Percentiles rank a stretch among this genome's conserved stretches.
These are phyloP conservation scores for Chaetoscypha palmicola DNA, from an alignment of 2,329 filamentous ascomycete species.

Conservation along the genomic window DNA sequence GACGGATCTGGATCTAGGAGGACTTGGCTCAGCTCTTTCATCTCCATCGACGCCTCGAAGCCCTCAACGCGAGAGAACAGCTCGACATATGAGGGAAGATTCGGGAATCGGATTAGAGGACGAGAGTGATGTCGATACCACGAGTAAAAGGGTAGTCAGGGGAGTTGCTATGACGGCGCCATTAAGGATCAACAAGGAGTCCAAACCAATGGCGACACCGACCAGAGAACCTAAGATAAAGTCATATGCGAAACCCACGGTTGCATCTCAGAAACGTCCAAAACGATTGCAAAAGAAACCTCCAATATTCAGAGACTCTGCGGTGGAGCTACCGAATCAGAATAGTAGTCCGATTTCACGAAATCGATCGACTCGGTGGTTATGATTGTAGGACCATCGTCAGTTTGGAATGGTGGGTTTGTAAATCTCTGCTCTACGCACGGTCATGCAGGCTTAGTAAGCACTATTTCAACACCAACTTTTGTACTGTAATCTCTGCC, in stretches of 20 bases:
- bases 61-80: neutral
- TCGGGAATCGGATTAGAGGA: constrained; percentile 2
- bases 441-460: too few relatives aligned
- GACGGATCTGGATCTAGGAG: neutral
- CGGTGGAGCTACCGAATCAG: neutral
- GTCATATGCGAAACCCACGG: neutral
- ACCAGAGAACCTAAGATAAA: neutral
- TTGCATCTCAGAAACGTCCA: neutral
- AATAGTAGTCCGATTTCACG: neutral
- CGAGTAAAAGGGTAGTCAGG: neutral
- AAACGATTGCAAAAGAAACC: neutral
- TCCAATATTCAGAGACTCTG: neutral
- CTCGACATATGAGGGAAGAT: constrained; percentile 1
- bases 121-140: neutral
- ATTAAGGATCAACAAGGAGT: neutral
- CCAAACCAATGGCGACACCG: neutral
- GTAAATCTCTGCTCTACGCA: too few relatives aligned
- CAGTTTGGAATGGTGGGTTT: too few relatives aligned
- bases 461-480: too few relatives aligned
- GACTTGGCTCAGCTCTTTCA: neutral
- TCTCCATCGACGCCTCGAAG: neutral
- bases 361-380: too few relatives aligned
- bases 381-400: too few relatives aligned
- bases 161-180: neutral
- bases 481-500: too few relatives aligned